Conservation (phyloP, 2,329 filamentous ascomycete genomes). For the Epicoccum sorghinum region DNA sequence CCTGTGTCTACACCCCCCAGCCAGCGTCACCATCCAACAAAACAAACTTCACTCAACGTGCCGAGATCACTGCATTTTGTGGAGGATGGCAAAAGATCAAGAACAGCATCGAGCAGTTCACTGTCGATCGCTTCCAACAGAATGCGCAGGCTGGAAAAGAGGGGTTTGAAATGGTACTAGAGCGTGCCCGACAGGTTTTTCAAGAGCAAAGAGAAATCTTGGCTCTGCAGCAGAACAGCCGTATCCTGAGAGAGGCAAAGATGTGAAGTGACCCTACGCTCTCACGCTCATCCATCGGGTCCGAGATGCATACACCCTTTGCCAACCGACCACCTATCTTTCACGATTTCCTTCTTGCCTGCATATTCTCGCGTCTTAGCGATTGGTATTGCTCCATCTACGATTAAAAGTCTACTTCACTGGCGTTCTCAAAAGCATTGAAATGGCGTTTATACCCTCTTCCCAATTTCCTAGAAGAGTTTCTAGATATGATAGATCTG, state of each 20-base stretch:
- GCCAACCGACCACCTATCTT: not conserved
- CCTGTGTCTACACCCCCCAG: slow-evolving; percentile 79
- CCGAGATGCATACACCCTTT: not conserved
- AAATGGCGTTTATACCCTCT: slow-evolving; percentile 16
- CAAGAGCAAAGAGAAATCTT: slow-evolving; percentile 80
- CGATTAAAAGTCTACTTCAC: slow-evolving; percentile 15
- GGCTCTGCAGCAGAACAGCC: slow-evolving; percentile 49
- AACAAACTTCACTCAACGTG: slow-evolving; percentile 87
- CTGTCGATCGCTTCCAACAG: slow-evolving; percentile 86
- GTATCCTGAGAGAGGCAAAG: slow-evolving; percentile 40
- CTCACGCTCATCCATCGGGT: not conserved
- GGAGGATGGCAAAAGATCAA: slow-evolving; percentile 97
- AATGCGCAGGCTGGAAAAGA: slow-evolving; percentile 90
- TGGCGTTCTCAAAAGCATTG: slow-evolving; percentile 15
- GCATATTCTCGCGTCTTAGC: slow-evolving; percentile 9
- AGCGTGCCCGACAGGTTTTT: slow-evolving; percentile 91
- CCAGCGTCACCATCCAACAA: slow-evolving; percentile 56
- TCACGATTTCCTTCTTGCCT: slow-evolving; percentile 6
- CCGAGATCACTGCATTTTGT: slow-evolving; percentile 90
- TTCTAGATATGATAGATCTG: slow-evolving; percentile 13
- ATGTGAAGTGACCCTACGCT: slow-evolving; percentile 26
- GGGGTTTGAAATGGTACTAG: slow-evolving; percentile 92
- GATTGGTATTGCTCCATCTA: slow-evolving; percentile 1
- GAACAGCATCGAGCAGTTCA: slow-evolving; percentile 92
- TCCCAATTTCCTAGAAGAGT: not conserved